Conservation (phyloP, 2,329 filamentous ascomycete species). For the Colletotrichum camelliae region DNA sequence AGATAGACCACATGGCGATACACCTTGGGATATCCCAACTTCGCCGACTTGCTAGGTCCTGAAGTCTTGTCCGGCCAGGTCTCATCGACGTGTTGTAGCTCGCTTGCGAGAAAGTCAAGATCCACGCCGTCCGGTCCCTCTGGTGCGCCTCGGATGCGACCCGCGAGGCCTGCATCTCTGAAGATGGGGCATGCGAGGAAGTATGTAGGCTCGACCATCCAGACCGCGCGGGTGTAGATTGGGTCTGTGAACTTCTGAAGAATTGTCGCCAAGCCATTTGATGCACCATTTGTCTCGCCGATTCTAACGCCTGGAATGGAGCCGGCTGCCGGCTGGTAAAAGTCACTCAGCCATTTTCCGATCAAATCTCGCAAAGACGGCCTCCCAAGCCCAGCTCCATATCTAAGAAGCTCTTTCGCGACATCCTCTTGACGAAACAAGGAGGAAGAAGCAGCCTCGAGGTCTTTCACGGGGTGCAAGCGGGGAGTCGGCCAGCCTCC, state of each 20-base stretch:
- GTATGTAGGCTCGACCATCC: conserved; percentile 83
- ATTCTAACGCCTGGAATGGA: conserved; percentile 61
- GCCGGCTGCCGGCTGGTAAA: conserved; percentile 51
- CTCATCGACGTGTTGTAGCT: conserved; percentile 33
- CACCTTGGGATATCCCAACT: conserved; percentile 64
- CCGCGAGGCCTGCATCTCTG: conserved; percentile 31
- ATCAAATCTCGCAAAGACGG: conserved; percentile 37
- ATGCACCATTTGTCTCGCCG: conserved; percentile 83
- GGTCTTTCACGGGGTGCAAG: neutral
- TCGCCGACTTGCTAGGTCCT: neutral
- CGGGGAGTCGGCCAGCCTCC: neutral
- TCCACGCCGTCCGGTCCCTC: conserved; percentile 82
- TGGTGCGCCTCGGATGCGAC: conserved; percentile 68
- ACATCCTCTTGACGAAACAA: neutral
- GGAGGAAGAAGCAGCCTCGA: neutral
- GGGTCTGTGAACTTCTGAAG: conserved; percentile 84
- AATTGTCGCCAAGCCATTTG: conserved; percentile 79
- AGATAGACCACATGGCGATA: conserved; percentile 89
- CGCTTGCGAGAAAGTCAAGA: conserved; percentile 60
- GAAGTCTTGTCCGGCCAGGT: neutral
- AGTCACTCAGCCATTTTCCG: conserved; percentile 70
- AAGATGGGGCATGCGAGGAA: conserved; percentile 76
- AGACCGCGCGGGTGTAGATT: conserved; percentile 73
- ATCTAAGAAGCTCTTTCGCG: neutral
- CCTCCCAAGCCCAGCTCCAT: neutral